phyloP scores from a whole-genome alignment of 2,329 filamentous ascomycete genomes.

The Chaetomiaceae sp. region DNA sequence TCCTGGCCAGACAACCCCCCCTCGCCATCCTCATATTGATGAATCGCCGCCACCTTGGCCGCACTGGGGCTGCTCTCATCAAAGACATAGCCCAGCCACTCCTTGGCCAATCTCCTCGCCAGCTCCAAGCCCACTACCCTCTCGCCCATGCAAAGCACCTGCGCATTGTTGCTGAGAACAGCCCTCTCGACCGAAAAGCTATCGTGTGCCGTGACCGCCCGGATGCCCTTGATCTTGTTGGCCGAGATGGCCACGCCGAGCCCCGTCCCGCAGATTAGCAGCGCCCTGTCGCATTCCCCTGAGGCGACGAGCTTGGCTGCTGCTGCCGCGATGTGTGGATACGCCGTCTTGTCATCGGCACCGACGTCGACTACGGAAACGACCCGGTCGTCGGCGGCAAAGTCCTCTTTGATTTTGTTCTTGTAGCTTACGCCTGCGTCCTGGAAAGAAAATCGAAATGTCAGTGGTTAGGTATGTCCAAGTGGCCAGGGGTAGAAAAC shows the following conservation, averaged over 20 bases:
- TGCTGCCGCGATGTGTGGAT: slow-evolving; percentile 72
- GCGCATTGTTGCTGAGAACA: slow-evolving; percentile 78
- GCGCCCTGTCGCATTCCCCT: slow-evolving; percentile 68
- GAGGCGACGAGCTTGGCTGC: slow-evolving; percentile 60
- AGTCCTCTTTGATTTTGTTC: slow-evolving; percentile 67
- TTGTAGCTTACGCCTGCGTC: slow-evolving; percentile 78
- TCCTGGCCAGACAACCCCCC: slow-evolving; percentile 25
- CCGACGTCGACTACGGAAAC: slow-evolving; percentile 69
- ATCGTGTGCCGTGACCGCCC: slow-evolving; percentile 87
- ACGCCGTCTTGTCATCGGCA: slow-evolving; percentile 69
- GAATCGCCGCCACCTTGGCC: slow-evolving; percentile 43
- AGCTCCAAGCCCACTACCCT: slow-evolving; percentile 77
- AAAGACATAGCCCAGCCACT: slow-evolving; percentile 83
- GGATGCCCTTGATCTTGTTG: slow-evolving; percentile 79
- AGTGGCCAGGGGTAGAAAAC: slow-evolving; percentile 22
- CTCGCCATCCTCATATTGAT: slow-evolving; percentile 31
- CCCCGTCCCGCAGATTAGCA: slow-evolving; percentile 81
- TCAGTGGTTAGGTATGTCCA: neutral
- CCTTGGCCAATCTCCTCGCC: slow-evolving; percentile 68
- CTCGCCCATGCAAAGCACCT: slow-evolving; percentile 84
- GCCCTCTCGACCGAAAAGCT: slow-evolving; percentile 78
- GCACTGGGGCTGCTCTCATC: slow-evolving; percentile 60
- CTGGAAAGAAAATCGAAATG: slow-evolving; percentile 28
- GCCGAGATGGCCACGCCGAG: slow-evolving; percentile 84
- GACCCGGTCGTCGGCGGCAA: slow-evolving; percentile 64